Conservation (phyloP, 148 eudicot genomes). For the Salicornia ramosissima region DNA sequence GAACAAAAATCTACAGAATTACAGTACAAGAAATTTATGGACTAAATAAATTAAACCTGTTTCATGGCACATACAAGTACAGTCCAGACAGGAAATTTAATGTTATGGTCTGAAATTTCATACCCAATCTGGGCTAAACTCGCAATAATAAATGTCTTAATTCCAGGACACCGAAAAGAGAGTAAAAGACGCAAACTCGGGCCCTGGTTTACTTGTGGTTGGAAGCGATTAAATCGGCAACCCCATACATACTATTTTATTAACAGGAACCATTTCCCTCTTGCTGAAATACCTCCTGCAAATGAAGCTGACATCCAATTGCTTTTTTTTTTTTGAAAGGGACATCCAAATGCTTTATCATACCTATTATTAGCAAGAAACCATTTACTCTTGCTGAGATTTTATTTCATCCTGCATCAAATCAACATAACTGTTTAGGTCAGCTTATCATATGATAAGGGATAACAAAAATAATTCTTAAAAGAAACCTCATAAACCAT, state of each 20-base stretch:
- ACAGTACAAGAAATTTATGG: neutral
- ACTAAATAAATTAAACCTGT: neutral
- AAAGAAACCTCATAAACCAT: neutral
- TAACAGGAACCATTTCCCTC: conserved; percentile 2
- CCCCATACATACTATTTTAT: conserved; percentile 1
- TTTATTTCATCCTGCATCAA: neutral
- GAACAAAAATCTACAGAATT: neutral
- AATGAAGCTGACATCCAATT: conserved; percentile 2
- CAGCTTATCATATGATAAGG: neutral
- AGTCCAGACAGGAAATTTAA: conserved; percentile 10
- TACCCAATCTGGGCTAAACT: conserved; percentile 1
- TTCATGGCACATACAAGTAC: neutral
- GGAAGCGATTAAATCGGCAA: neutral
- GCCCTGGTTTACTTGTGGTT: neutral
- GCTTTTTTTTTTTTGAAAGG: no score
- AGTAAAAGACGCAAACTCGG: neutral
- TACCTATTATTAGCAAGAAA: no score
- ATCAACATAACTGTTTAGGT: neutral
- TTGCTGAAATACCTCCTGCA: conserved; percentile 2
- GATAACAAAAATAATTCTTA: neutral
- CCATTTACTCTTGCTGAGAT: no score
- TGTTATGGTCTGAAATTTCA: conserved; percentile 12
- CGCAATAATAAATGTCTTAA: conserved; percentile 9
- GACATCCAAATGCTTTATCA: no score
- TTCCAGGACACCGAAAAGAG: conserved; percentile 13